Conservation (phyloP, 2,329 filamentous ascomycete genomes). For the Colletotrichum somersetense region DNA sequence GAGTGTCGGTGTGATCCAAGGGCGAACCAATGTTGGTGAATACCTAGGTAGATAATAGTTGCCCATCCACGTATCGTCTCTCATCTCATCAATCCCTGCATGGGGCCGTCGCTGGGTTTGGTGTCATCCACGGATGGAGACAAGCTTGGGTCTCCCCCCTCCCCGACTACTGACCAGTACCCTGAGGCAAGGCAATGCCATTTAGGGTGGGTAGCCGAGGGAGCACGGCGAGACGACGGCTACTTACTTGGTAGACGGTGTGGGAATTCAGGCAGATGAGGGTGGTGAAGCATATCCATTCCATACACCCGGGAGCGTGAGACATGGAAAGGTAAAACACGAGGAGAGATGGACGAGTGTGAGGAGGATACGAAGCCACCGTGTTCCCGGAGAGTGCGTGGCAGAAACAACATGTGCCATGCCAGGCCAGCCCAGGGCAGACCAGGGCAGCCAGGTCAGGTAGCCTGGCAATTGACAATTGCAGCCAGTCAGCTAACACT, state of each 20-base stretch:
- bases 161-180: background rate
- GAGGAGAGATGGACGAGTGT: background rate
- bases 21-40: background rate
- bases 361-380: conserved; percentile 24
- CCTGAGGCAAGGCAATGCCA: conserved; percentile 20
- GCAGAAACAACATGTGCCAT: conserved; percentile 22
- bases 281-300: conserved; percentile 30
- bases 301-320: conserved; percentile 21
- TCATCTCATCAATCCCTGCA: conserved; percentile 39
- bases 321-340: conserved; percentile 26
- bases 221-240: background rate
- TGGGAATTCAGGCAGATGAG: conserved; percentile 35
- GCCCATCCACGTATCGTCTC: conserved; percentile 29
- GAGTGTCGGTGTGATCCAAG: background rate
- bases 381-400: conserved; percentile 16
- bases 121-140: conserved; percentile 26
- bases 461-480: conserved; percentile 21
- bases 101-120: conserved; percentile 34
- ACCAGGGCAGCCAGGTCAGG: background rate
- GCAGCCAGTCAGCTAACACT: conserved; percentile 16
- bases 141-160: conserved; percentile 6
- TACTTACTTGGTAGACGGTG: background rate
- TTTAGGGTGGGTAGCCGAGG: conserved; percentile 4
- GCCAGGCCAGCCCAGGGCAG: conserved; percentile 1
- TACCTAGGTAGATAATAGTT: background rate